Evolutionary conservation across 192 early-diverging fungal genomes (phyloP), one percentile per base, ranked within the genome.

Genomic region (Haplosporangium gracile): DNA sequence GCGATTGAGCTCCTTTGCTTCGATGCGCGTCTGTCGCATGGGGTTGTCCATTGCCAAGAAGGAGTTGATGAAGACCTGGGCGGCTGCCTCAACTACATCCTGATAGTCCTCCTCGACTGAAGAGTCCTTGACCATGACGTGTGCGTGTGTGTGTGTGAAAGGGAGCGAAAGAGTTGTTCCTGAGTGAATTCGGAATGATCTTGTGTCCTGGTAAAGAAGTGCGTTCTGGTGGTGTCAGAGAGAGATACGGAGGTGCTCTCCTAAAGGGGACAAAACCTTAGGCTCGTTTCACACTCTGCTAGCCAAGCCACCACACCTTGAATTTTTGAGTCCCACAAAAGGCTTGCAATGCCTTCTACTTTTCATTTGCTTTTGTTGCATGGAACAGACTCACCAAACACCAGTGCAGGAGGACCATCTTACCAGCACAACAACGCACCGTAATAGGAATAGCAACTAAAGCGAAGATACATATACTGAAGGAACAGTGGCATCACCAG

Each of bases 31-130:
- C 18, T 80, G 70, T 22, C 32, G 53, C 7, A 72, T 5, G 13
- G 78, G 78, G 5, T 51, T 39, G 2, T 39, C 22, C 78, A 80
- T 80, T 18, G 65, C 22, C 5, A 34, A 2, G 32, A 80, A 55
- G 1, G 78, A 72, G n/a, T 32, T 36, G 51, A 80, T 39, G 71
- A 65, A 80, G 49, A 80, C 69, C 11, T 72, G 43, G 5, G 68
- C 34, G n/a, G 20, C 36, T 3, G 78, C 39, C 24, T 80, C 78
- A 26, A 80, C n/a, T 0, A 53, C 40, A n/a, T 47, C 26, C 18
- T 45, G 40, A 26, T 73, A 73, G 29, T 47, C 43, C 0, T 32
- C 38, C 5, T 73, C 51, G 10, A 43, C 71, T 42, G 71, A 60
- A n/a, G 45, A n/a, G 7, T 36, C 29, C 60, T 65, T 45, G 72